Evolutionary conservation across 2,329 filamentous ascomycete species (phyloP).

Genomic region (Xylariaceae sp.): DNA sequence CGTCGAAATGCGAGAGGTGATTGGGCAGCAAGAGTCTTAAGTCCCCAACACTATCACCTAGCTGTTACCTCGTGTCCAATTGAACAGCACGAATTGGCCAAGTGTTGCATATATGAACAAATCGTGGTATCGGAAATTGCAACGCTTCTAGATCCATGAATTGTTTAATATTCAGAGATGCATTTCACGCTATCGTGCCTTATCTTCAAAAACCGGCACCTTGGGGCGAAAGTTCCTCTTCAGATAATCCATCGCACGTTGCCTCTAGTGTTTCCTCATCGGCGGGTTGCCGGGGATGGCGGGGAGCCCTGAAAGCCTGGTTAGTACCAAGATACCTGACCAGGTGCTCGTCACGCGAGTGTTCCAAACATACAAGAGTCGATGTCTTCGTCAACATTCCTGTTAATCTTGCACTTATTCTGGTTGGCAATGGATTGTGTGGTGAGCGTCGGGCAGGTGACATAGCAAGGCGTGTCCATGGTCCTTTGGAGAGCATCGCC

Average conservation of each 20-base stretch:
- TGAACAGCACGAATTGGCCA: too few relatives aligned
- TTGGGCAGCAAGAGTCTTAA: too few relatives aligned
- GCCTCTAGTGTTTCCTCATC: constrained; percentile 21
- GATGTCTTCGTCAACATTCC: constrained; percentile 36
- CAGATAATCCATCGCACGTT: not conserved
- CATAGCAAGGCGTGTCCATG: constrained; percentile 39
- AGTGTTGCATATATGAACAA: too few relatives aligned
- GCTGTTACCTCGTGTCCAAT: too few relatives aligned
- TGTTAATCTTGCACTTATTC: constrained; percentile 39
- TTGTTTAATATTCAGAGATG: too few relatives aligned
- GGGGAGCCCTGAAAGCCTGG: constrained; percentile 20
- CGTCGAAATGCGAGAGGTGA: too few relatives aligned
- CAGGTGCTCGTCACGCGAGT: too few relatives aligned
- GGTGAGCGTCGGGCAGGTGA: constrained; percentile 37
- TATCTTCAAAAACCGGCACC: not conserved
- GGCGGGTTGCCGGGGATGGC: constrained; percentile 26
- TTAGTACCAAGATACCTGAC: constrained; percentile 7
- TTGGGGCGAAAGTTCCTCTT: not conserved
- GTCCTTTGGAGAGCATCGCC: constrained; percentile 39
- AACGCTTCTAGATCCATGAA: too few relatives aligned
- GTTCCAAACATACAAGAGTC: constrained; percentile 38
- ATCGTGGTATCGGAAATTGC: too few relatives aligned
- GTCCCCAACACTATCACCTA: too few relatives aligned
- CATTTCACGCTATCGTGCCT: too few relatives aligned
- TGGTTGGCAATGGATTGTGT: constrained; percentile 37